Conservation (phyloP, 2,329 filamentous ascomycete species). For the Penicillium sp. region DNA sequence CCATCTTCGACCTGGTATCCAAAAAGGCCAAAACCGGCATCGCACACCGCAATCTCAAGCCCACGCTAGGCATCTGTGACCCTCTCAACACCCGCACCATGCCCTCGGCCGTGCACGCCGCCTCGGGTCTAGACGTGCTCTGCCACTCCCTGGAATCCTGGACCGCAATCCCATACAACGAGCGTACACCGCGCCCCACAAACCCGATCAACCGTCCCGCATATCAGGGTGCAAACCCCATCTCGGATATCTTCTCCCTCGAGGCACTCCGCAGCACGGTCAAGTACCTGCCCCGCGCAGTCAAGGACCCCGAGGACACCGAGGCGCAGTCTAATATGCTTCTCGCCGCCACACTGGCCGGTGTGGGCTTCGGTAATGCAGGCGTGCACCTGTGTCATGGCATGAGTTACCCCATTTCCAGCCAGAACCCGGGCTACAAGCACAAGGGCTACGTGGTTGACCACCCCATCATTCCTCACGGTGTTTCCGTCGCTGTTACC, state of each 20-base stretch:
- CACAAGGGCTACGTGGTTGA: constrained; percentile 80
- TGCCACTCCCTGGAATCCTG: constrained; percentile 95
- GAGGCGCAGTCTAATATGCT: constrained; percentile 97
- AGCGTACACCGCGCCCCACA: constrained; percentile 73
- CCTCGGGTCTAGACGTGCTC: constrained; percentile 87
- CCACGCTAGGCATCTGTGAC: constrained; percentile 81
- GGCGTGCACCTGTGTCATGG: constrained; percentile 86
- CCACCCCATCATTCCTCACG: constrained; percentile 83
- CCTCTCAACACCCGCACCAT: constrained; percentile 92
- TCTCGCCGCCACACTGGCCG: constrained; percentile 85
- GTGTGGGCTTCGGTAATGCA: constrained; percentile 95
- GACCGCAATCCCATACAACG: constrained; percentile 92
- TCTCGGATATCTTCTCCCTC: constrained; percentile 93
- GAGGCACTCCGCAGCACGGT: constrained; percentile 77
- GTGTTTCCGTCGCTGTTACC: constrained; percentile 89
- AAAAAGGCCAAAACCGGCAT: constrained; percentile 93
- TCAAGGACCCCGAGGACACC: constrained; percentile 79
- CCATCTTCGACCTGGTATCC: constrained; percentile 91
- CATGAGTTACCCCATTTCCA: constrained; percentile 97
- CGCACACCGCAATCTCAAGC: constrained; percentile 91
- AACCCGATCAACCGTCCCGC: constrained; percentile 90
- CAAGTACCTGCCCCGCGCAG: constrained; percentile 85
- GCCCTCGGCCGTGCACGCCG: constrained; percentile 88
- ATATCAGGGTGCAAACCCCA: constrained; percentile 96
- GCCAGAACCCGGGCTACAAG: constrained; percentile 86